Evolutionary conservation across 192 early-diverging fungal genomes (phyloP), one percentile per base, ranked within the genome.

Genomic region (Thamnidium elegans): DNA sequence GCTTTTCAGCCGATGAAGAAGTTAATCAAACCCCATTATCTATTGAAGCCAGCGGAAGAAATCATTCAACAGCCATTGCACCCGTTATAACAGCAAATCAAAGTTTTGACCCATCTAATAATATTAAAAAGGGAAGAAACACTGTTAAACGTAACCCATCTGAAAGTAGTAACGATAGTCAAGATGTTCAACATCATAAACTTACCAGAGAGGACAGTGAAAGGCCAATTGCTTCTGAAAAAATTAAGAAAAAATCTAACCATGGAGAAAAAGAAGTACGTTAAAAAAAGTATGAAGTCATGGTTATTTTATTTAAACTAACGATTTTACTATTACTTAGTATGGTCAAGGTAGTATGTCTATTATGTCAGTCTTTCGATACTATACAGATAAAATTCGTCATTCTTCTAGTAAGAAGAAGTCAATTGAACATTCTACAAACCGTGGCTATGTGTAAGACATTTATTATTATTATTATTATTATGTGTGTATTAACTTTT

Each of bases 301-400:
- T 17, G 23, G 50, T 4, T 20, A 13, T 47, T 8, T 10, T 20
- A 52, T 19, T 26, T 52, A 30, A 62, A n/a, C 10, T 36, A 14
- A 9, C 17, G 3, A 32, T 43, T 34, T 50, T 50, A 47, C 51
- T 23, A 30, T 26, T 26, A 11, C 50, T 50, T 47, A 64, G 51
- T 14, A 14, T 56, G 55, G 55, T 17, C 47, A 65, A 2, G 51
- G 48, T 34, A 36, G 62, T 13, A 1, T 56, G 11, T 58, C 61
- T 51, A 65, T 76, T 32, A 23, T 71, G n/a, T 71, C 74, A 50
- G 74, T 71, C 15, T 64, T 71, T 44, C 70, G 69, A 50, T 76
- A 76, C 32, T 76, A 76, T 19, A 71, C 65, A 31, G 69, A 71
- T 8, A 76, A 71, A 43, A 68, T 76, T 42, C 59, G 70, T n/a